phyloP scores from a whole-genome alignment of 345 rosid genomes.

The Brassica juncea region DNA sequence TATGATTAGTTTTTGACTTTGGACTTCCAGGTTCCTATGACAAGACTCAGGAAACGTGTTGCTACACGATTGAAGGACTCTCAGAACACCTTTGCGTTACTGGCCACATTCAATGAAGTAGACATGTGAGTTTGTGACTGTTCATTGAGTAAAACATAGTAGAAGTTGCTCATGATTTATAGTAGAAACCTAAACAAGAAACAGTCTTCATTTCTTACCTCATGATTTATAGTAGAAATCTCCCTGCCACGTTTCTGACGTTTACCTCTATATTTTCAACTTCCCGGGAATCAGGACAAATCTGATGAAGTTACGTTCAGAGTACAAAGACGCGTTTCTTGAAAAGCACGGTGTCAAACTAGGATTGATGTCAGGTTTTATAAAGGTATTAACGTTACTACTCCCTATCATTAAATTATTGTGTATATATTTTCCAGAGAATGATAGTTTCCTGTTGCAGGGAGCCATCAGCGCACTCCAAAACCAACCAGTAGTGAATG shows the following conservation, averaged over 20 bases:
- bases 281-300: slow-evolving; percentile 56
- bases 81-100: slow-evolving; percentile 86
- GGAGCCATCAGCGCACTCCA: slow-evolving; percentile 87
- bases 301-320: slow-evolving; percentile 88
- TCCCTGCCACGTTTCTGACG: slow-evolving; percentile 8
- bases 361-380: slow-evolving; percentile 94
- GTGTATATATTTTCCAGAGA: neutral
- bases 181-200: too few species aligned
- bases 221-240: neutral
- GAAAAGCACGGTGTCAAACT: slow-evolving; percentile 95
- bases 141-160: neutral
- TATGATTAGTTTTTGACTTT: neutral
- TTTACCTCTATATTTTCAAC: neutral
- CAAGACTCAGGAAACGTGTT: slow-evolving; percentile 88
- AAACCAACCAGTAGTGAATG: slow-evolving; percentile 90
- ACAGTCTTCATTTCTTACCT: neutral
- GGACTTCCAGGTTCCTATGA: slow-evolving; percentile 77
- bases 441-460: slow-evolving; percentile 41
- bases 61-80: slow-evolving; percentile 91
- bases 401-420: neutral
- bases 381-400: slow-evolving; percentile 52
- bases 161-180: too few species aligned
- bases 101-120: slow-evolving; percentile 93
- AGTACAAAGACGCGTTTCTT: slow-evolving; percentile 85
- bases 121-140: slow-evolving; percentile 60